Conservation (phyloP, 2,329 filamentous ascomycete genomes). For the Geosmithia morbida region DNA sequence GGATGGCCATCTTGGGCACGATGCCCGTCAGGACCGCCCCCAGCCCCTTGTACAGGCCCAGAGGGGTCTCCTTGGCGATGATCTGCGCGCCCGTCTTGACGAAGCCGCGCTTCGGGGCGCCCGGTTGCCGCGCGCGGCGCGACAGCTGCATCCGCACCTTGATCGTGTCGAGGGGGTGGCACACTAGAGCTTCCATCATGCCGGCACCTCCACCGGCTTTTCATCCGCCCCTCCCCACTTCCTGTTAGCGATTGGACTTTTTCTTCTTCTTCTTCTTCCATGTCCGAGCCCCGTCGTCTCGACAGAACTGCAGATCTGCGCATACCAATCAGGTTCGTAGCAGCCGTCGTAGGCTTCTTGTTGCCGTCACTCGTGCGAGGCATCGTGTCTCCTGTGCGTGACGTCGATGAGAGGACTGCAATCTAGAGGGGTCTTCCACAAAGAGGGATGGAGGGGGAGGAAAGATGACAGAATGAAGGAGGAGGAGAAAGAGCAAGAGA, state of each 20-base stretch:
- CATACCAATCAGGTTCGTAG: constrained; percentile 82
- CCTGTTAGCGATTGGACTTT: no score
- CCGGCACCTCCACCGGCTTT: constrained; percentile 95
- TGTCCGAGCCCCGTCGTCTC: no score
- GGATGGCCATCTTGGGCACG: constrained; percentile 97
- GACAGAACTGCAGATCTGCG: not conserved
- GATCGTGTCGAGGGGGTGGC: constrained; percentile 93
- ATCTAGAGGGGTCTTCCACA: no score
- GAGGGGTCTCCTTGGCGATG: constrained; percentile 73
- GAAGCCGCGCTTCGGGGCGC: constrained; percentile 79
- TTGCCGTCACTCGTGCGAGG: constrained; percentile 18
- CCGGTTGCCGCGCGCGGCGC: constrained; percentile 65
- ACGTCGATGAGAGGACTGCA: no score
- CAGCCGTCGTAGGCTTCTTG: constrained; percentile 71
- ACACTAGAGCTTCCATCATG: constrained; percentile 97
- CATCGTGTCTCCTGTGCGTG: constrained; percentile 11
- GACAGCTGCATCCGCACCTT: constrained; percentile 99
- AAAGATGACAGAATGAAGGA: not conserved
- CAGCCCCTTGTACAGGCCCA: constrained; percentile 95
- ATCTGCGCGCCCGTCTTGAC: constrained; percentile 76
- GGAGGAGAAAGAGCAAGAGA: not conserved
- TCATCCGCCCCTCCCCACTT: no score
- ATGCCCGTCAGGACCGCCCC: constrained; percentile 93
- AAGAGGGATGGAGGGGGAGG: no score
- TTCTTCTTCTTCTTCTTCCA: no score